Evolutionary conservation across 768 basidiomycete genomes (phyloP), one percentile per base, ranked within the genome.

Genomic region (Pisolithus albus): DNA sequence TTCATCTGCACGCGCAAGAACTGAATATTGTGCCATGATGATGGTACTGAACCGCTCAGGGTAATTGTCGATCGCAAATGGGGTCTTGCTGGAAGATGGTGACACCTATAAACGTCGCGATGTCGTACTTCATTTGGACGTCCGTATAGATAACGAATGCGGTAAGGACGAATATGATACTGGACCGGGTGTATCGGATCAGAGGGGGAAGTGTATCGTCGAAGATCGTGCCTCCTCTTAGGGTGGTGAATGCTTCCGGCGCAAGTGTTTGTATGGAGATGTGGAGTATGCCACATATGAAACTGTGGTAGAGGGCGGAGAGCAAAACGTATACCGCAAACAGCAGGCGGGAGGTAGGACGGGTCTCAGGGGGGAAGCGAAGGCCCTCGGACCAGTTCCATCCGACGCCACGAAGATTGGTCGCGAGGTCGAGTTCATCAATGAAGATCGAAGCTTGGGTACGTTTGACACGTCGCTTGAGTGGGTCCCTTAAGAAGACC

Each of bases 351-450:
- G 75, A 71, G 0, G 60, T 52, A 2, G 73, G 69, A 18, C 77
- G 74, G 9, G 68, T 72, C 54, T 78, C 74, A 5, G 49, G 62
- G 5, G 69, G 61, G 23, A 66, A 30, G 47, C 59, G 46, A 10
- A 60, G 11, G 23, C 58, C 55, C 28, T 64, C 55, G 1, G 81
- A 79, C 77, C 81, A 84, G 40, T 75, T 66, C 84, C 84, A 86
- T 15, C 80, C 81, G 46, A 70, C 60, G 7, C 84, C 84, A n/a
- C 84, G 80, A 16, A 79, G 57, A 54, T 75, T 81, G 57, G 65
- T 69, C 24, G 54, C 56, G 18, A 86, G 71, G 48, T 85, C 82
- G 13, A 74, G 56, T 1, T 76, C 75, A 49, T 86, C 75, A 15
- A 44, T 19, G 16, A 54, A 7, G 34, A 32, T 43, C 5, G 57